Base-by-base conservation (phyloP, 768 basidiomycete species). In the Tephrocybe sp. region DNA sequence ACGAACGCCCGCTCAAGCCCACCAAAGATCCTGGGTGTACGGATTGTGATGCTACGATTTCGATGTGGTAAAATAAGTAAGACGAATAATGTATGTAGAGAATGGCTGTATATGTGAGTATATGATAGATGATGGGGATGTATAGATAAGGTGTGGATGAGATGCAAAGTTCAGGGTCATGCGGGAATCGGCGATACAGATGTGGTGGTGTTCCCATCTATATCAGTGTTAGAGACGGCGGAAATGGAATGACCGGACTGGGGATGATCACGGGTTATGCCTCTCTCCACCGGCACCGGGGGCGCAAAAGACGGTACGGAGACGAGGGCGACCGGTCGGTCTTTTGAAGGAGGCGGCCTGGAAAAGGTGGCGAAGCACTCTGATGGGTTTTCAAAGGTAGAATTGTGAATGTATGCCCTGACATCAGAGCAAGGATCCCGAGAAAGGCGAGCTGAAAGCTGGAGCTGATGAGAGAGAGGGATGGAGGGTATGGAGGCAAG, bases 361-460 rank as follows among this genome's bases (percentile, higher is more conserved):
- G 73, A 75, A 60, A 75, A 75, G 21, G 68, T 71, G 34, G 65
- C 60, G n/a, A 61, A 45, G 24, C 57, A 44, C 21, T 53, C 46
- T 11, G 23, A 15, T 26, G 36, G 37, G n/a, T 41, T 47, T 32
- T 43, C 34, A 26, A 47, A 32, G 49, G 60, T 52, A n/a, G 68
- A 53, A 46, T 68, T 63, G 33, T 69, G 73, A 49, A 84, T 74
- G 58, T 82, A 89, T 38, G 84, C 75, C 58, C 73, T 77, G 50
- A 88, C 86, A 61, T 86, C 84, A 55, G 73, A 70, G 43, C 84
- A 85, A 37, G 63, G 53, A 63, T 90, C 87, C 48, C 69, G 71
- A 34, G 75, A 76, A 36, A 89, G 73, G 40, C 67, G 72, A 20
- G 68, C 65, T 38, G 76, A 69, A 36, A 86, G 63, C 44, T 73